Conservation (phyloP, 257 asterid genomes). For the Knoxia roxburghii region DNA sequence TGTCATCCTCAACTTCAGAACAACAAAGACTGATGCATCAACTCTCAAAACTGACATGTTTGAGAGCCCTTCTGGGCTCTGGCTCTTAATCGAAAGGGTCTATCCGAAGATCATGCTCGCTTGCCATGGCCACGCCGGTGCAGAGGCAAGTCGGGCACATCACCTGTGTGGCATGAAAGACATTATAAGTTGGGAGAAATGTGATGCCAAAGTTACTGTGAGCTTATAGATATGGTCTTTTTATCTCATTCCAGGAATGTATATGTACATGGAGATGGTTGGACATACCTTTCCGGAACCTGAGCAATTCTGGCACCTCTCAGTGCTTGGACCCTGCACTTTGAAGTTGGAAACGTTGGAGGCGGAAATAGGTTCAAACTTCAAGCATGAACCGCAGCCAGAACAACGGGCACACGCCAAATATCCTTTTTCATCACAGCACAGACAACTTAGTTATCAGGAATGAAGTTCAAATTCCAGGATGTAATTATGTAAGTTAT, state of each 20-base stretch:
- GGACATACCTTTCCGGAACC: conserved; percentile 91
- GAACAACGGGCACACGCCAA: conserved; percentile 91
- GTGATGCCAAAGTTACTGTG: too few species aligned
- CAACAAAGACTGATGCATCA: neutral
- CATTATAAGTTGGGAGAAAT: neutral
- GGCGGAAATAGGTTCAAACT: conserved; percentile 52
- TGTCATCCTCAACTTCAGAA: neutral
- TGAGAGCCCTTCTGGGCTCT: neutral
- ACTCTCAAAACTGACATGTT: neutral
- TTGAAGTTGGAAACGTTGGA: conserved; percentile 34
- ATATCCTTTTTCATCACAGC: conserved; percentile 44
- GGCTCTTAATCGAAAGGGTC: conserved; percentile 70
- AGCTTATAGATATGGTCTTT: neutral
- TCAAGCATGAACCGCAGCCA: conserved; percentile 71
- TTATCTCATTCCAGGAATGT: neutral
- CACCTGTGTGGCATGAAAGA: conserved; percentile 36
- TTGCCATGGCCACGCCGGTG: conserved; percentile 97
- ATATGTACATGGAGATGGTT: neutral
- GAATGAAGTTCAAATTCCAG: neutral
- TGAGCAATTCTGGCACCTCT: conserved; percentile 77
- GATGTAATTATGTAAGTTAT: neutral
- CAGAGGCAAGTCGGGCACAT: conserved; percentile 95
- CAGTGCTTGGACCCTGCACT: conserved; percentile 51
- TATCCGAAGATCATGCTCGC: conserved; percentile 84
- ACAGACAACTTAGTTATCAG: neutral